A percentile compares a stretch with the other conserved stretches of the same genome.
Evolutionary conservation across 371 early-diverging fungal genomes (phyloP).

Genomic region (Mucor indicus): DNA sequence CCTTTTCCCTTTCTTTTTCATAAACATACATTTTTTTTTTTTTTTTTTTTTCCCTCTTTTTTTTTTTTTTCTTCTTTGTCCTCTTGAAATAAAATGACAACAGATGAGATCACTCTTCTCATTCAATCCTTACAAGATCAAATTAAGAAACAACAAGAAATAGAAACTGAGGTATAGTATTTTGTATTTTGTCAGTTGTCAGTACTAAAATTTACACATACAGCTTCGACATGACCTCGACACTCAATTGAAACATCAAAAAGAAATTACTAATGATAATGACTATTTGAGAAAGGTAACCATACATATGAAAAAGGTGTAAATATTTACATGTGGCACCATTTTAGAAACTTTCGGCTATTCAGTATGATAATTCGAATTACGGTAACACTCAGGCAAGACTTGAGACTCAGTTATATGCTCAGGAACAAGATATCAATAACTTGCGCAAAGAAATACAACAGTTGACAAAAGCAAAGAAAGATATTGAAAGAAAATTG

Average conservation of each 20-base stretch:
- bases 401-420: constrained; percentile 47
- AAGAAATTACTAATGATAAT: constrained; percentile 28
- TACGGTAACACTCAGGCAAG: constrained; percentile 42
- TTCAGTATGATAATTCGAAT: constrained; percentile 41
- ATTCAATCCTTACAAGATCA: constrained; percentile 23
- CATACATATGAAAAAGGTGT: background rate
- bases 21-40: constrained; percentile 3
- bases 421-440: constrained; percentile 41
- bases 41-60: constrained; percentile 1
- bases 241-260: constrained; percentile 24
- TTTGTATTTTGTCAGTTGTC: background rate
- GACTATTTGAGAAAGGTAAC: constrained; percentile 42
- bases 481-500: constrained; percentile 41
- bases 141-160: constrained; percentile 16
- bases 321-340: background rate
- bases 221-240: constrained; percentile 39
- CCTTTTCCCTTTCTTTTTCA: constrained; percentile 8
- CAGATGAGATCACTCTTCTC: constrained; percentile 11
- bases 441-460: constrained; percentile 36
- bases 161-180: constrained; percentile 14
- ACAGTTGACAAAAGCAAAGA: constrained; percentile 33
- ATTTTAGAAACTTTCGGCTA: constrained; percentile 33
- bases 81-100: constrained; percentile 11
- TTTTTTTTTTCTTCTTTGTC: background rate
- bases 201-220: background rate